Base-by-base conservation (phyloP, 371 early-diverging fungal genomes). In the Rhizopus arrhizus region DNA sequence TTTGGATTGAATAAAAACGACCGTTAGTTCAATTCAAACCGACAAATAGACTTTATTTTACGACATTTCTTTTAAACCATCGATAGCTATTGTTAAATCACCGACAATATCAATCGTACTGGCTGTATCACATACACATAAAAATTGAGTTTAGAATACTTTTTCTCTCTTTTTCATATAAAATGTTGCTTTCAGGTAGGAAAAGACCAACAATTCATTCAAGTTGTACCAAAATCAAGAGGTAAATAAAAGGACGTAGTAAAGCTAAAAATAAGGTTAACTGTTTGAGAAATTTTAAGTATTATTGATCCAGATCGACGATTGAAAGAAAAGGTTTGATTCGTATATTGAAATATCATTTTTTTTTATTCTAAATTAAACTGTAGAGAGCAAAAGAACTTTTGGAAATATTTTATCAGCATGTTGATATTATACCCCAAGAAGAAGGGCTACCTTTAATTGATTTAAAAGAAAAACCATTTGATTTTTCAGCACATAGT, bases 341-440 rank as follows among this genome's bases (percentile, higher is more conserved):
- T n/a, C 0, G 15, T n/a, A n/a, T n/a, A 43, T 15, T 11, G 11
- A 6, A 36, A 6, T 36, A 6, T 36, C 36, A 9, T 36, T 36
- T 36, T 36, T 36, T 36, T 36, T 36, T 6, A 11, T 6, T 36
- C 9, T 36, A 11, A 9, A 36, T 36, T 22, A 22, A 11, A 9
- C 1, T 36, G n/a, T 35, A 61, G 64, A 58, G 59, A 54, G 32
- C 48, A 28, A 33, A 35, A 4, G 32, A 66, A 9, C 31, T 66
- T 4, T 61, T 66, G 66, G 15, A 36, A 36, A 13, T 42, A 33
- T 62, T 67, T 10, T 31, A 55, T 8, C 9, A 59, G 7, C 56
- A 67, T 22, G 59, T 51, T 1, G 15, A 55, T 2, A 31, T 59
- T 7, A 50, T 46, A 45, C 59, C 62, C 13, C 41, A 15, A 2